Evolutionary conservation across 1,284 basidiomycete species (phyloP).

Genomic region (Malassezia brasiliensis): DNA sequence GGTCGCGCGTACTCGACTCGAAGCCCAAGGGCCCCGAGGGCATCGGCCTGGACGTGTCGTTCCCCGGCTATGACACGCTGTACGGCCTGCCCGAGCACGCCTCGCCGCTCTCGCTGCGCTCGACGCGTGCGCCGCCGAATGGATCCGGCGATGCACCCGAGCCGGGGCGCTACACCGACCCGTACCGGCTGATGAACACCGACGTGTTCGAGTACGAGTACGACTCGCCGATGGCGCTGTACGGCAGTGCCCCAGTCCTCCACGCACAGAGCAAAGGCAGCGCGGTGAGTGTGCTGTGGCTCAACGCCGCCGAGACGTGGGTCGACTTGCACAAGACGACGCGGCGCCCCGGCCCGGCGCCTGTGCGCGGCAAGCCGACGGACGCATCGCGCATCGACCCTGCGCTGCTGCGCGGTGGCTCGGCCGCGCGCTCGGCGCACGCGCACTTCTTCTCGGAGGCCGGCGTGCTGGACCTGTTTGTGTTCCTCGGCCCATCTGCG

Average conservation of each 20-base stretch:
- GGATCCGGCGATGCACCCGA: conserved; percentile 23
- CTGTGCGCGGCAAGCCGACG: background rate
- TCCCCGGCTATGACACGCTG: conserved; percentile 78
- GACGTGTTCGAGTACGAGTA: conserved; percentile 96
- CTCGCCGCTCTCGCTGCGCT: conserved; percentile 72
- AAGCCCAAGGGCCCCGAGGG: conserved; percentile 99
- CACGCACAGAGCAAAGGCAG: conserved; percentile 67
- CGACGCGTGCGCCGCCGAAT: conserved; percentile 27
- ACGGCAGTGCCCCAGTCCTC: conserved; percentile 65
- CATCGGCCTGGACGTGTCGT: conserved; percentile 79
- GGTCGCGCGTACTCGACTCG: conserved; percentile 71
- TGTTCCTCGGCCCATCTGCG: conserved; percentile 80
- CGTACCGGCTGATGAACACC: conserved; percentile 87
- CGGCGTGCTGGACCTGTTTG: conserved; percentile 85
- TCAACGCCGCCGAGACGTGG: conserved; percentile 89
- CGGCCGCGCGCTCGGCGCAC: conserved; percentile 22
- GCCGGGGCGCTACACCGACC: conserved; percentile 55
- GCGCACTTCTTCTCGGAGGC: conserved; percentile 94
- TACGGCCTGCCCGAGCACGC: conserved; percentile 97
- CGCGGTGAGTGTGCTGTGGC: conserved; percentile 82
- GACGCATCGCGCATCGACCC: background rate
- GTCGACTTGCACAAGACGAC: conserved; percentile 62
- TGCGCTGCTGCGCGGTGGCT: conserved; percentile 2
- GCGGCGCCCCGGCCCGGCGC: conserved; percentile 6
- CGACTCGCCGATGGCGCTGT: conserved; percentile 76